phyloP scores from a whole-genome alignment of 495 filamentous ascomycete genomes.

The Hypoxylon trugodes region DNA sequence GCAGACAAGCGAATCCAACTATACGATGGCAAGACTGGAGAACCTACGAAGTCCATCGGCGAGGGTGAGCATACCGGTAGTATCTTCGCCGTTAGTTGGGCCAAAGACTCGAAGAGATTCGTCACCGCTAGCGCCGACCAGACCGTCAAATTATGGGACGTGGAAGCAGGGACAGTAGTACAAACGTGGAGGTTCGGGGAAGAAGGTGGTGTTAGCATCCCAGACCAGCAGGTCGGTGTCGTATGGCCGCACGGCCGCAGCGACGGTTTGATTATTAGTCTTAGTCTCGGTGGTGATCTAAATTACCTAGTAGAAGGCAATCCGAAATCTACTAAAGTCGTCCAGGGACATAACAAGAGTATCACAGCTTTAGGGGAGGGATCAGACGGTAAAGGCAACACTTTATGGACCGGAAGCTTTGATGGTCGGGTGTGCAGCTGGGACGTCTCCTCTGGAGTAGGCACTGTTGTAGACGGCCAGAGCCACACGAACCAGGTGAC shows the following conservation, averaged over 20 bases:
- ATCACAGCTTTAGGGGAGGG: conserved; percentile 76
- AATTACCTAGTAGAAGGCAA: conserved; percentile 83
- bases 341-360: conserved; percentile 94
- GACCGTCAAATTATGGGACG: conserved; percentile 90
- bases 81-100: conserved; percentile 92
- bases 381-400: conserved; percentile 58
- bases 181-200: conserved; percentile 90
- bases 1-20: conserved; percentile 89
- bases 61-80: conserved; percentile 88
- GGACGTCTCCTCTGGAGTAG: conserved; percentile 74
- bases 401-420: conserved; percentile 87
- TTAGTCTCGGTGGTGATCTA: conserved; percentile 86
- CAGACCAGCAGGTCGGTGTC: conserved; percentile 92
- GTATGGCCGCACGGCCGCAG: conserved; percentile 86
- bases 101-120: conserved; percentile 84
- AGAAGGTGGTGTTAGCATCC: conserved; percentile 75
- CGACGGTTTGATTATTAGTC: conserved; percentile 87
- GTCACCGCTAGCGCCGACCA: conserved; percentile 93
- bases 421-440: conserved; percentile 87
- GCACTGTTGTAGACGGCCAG: conserved; percentile 75
- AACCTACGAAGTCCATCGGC: conserved; percentile 76
- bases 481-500: conserved; percentile 83
- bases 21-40: conserved; percentile 95
- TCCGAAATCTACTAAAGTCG: conserved; percentile 69
- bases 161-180: conserved; percentile 74